Percentiles rank a stretch among this genome's conserved stretches.
phyloP scores from a whole-genome alignment of 306 rosid genomes.

The Malus sieversii region DNA sequence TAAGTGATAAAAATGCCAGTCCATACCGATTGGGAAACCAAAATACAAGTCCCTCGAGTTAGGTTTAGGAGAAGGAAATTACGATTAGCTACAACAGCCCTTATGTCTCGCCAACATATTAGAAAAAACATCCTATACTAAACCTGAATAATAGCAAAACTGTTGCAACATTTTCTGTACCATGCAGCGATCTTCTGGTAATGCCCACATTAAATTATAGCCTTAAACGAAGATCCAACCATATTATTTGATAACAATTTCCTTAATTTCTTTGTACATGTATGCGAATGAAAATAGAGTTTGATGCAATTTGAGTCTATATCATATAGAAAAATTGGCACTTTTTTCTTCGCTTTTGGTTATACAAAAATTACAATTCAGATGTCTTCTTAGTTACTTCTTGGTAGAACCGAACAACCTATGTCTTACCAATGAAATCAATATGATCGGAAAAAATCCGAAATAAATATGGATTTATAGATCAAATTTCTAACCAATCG shows the following conservation, averaged over 20 bases:
- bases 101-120: background rate
- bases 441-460: no score
- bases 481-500: no score
- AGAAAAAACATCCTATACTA: no score
- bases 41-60: background rate
- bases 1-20: background rate
- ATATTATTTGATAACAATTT: no score
- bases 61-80: background rate
- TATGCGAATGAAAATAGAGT: background rate
- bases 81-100: background rate
- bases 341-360: background rate
- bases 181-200: background rate
- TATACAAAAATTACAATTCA: no score
- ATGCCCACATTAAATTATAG: background rate
- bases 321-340: no score
- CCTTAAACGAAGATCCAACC: background rate
- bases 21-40: background rate
- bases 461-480: no score
- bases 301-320: background rate
- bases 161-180: background rate
- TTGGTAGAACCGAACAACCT: no score
- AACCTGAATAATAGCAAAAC: background rate
- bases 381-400: no score
- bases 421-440: no score
- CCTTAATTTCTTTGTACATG: background rate